Conservation (phyloP, 2,329 filamentous ascomycete genomes). For the Xylariaceae sp. region DNA sequence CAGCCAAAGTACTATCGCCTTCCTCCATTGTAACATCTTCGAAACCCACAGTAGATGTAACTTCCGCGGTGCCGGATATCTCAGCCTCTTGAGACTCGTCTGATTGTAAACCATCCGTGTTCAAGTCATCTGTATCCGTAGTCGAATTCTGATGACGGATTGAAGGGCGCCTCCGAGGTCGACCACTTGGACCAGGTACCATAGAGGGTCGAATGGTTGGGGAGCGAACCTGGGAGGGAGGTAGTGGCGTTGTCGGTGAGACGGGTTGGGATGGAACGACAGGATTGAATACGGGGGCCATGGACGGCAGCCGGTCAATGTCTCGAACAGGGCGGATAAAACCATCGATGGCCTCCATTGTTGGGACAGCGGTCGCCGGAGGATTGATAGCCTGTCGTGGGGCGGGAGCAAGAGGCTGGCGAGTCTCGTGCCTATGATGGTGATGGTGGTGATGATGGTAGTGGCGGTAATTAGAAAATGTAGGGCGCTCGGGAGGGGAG, state of each 20-base stretch:
- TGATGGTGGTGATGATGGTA: constrained; percentile 48
- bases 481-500: constrained; percentile 66
- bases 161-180: constrained; percentile 67
- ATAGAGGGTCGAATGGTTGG: constrained; percentile 51
- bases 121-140: constrained; percentile 81
- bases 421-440: constrained; percentile 44
- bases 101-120: constrained; percentile 75
- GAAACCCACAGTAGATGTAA: constrained; percentile 77
- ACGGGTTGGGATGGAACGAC: constrained; percentile 82
- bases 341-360: constrained; percentile 63
- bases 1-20: constrained; percentile 71
- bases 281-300: constrained; percentile 63
- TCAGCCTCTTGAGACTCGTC: constrained; percentile 72
- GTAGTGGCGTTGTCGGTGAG: constrained; percentile 79
- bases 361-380: constrained; percentile 59
- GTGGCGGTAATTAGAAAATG: constrained; percentile 48
- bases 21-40: constrained; percentile 78
- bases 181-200: constrained; percentile 46
- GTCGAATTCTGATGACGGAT: constrained; percentile 88
- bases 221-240: constrained; percentile 57
- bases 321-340: constrained; percentile 80
- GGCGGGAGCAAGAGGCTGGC: constrained; percentile 45
- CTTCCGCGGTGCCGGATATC: constrained; percentile 73
- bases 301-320: constrained; percentile 75
- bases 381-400: constrained; percentile 56